Evolutionary conservation across 768 basidiomycete species (phyloP), one percentile per base, ranked within the genome.

Genomic region (Collybia sp.): DNA sequence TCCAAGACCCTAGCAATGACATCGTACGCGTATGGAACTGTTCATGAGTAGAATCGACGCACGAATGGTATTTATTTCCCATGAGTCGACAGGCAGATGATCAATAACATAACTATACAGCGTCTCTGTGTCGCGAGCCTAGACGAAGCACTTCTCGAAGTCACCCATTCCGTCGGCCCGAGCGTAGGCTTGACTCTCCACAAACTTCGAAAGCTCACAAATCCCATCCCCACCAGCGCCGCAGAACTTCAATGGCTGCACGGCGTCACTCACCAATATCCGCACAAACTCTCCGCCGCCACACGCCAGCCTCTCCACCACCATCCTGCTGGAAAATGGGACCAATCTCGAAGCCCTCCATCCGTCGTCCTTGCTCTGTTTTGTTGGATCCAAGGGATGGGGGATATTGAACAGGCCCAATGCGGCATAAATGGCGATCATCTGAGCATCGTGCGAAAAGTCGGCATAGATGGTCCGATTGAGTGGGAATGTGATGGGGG

Each of bases 391-490:
- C 20, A 70, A 61, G n/a, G 63, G 52, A 5, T 9, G 42, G 12
- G 44, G 45, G 50, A 73, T 75, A 5, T 47, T 60, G 59, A 75
- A 80, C 42, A 77, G 71, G 35, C 77, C 90, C 63, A 67, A 79
- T 46, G 58, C 88, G 66, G 63, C 74, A 52, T 82, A 85, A 41
- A 93, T 84, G 31, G 88, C 82, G 34, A 88, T 69, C 79, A 94
- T 88, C 57, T 85, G 71, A 60, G 92, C 89, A 59, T 93, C 90
- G 59, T 93, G 90, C 6, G 86, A 80, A 61, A 93, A 92, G 64
- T 93, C 90, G 16, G 77, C 81, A 55, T 87, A 89, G 38, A 89
- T 56, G 5, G 69, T 68, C 48, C 77, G 76, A 48, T 80, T 55
- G 11, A 88, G 72, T 0, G 90, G 89, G 67, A 93, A 93, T 0